A percentile compares a stretch with the other conserved stretches of the same genome.
Evolutionary conservation across 108 stramenopile species (phyloP).

Genomic region (Skeletonema potamos): DNA sequence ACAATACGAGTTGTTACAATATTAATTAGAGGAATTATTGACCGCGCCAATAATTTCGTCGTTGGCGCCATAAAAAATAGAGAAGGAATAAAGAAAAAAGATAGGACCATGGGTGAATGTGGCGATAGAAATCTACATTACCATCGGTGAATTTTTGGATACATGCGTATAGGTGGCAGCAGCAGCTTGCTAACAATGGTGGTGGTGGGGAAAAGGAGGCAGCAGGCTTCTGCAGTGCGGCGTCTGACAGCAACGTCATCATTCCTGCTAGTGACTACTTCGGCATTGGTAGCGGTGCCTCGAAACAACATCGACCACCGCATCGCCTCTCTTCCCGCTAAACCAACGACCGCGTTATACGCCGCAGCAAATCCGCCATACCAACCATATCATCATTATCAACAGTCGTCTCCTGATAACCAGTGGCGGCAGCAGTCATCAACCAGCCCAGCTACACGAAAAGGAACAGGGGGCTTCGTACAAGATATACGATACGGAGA

Average conservation of each 20-base stretch:
- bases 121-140: no score
- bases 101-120: no score
- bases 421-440: constrained; percentile 1
- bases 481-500: constrained; percentile 75
- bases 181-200: no score
- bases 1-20: no score
- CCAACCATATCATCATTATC: background rate
- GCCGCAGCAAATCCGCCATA: constrained; percentile 1
- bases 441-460: background rate
- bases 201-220: no score
- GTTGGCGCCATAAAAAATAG: no score
- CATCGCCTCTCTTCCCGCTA: background rate
- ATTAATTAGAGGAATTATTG: no score
- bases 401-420: background rate
- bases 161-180: no score
- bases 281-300: background rate
- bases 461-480: background rate
- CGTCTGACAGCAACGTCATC: background rate
- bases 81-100: no score
- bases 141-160: no score
- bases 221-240: background rate
- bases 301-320: background rate
- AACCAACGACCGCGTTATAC: background rate
- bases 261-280: background rate
- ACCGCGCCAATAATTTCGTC: no score